A percentile compares a stretch with the other conserved stretches of the same genome.
phyloP scores from a whole-genome alignment of 1,284 basidiomycete species.

The Leccinum fallax region DNA sequence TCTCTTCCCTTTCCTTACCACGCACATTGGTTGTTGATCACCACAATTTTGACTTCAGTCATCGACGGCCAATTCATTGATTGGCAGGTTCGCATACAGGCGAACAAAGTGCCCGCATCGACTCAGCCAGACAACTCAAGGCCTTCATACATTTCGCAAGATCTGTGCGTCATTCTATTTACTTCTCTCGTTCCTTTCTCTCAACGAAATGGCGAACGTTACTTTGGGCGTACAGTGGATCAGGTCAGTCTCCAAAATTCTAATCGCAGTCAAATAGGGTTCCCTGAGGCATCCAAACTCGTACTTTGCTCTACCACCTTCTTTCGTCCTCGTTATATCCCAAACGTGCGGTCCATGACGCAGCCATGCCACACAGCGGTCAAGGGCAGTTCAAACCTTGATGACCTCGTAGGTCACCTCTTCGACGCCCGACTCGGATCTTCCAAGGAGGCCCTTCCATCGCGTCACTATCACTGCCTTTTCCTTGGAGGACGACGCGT shows the following conservation, averaged over 20 bases:
- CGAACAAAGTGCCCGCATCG: neutral
- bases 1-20: neutral
- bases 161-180: neutral
- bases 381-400: conserved; percentile 5
- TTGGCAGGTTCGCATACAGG: neutral
- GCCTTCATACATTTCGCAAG: neutral
- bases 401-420: conserved; percentile 1
- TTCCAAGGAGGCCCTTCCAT: neutral
- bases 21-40: neutral
- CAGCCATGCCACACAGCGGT: neutral
- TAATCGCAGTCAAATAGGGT: neutral
- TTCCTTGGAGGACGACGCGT: neutral
- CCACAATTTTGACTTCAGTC: neutral
- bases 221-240: neutral
- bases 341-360: neutral
- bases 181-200: neutral
- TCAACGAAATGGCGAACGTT: neutral
- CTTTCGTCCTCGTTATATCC: neutral
- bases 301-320: neutral
- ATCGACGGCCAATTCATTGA: neutral
- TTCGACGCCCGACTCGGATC: neutral
- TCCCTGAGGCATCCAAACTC: neutral
- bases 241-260: neutral
- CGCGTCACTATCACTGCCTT: conserved; percentile 12
- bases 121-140: neutral